A percentile compares a stretch with the other conserved stretches of the same genome.
Conservation (phyloP, 257 asterid genomes). For the Capsicum chinense region DNA sequence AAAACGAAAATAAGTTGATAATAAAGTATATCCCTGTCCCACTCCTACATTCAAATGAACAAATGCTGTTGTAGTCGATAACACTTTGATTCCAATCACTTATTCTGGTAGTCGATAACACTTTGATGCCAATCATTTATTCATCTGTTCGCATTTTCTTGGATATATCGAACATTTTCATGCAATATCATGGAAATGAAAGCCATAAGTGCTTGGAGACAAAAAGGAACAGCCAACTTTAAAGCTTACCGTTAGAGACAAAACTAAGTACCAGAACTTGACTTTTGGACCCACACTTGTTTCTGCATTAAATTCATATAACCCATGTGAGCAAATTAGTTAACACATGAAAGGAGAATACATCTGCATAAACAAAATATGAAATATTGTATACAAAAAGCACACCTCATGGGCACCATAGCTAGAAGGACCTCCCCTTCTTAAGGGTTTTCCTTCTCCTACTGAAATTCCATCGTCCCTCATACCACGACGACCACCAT, state of each 20-base stretch:
- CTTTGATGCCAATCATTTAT: slow-evolving; percentile 23
- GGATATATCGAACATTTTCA: neutral
- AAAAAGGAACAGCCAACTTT: slow-evolving; percentile 8
- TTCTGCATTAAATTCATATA: slow-evolving; percentile 58
- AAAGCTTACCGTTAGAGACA: slow-evolving; percentile 59
- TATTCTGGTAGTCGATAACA: slow-evolving; percentile 10
- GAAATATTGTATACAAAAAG: neutral
- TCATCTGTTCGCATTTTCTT: slow-evolving; percentile 8
- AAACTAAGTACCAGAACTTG: slow-evolving; percentile 75
- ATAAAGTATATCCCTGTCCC: neutral
- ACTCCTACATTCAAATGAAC: neutral
- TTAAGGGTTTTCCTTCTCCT: slow-evolving; percentile 65
- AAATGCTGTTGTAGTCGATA: neutral
- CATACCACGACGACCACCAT: slow-evolving; percentile 74
- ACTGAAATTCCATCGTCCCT: slow-evolving; percentile 59
- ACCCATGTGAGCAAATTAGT: slow-evolving; percentile 21
- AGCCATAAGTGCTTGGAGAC: neutral
- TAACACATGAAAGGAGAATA: neutral
- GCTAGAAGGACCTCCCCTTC: slow-evolving; percentile 70
- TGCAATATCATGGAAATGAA: neutral
- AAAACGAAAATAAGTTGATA: slow-evolving; percentile 10
- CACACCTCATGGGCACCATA: slow-evolving; percentile 73
- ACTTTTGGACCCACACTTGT: slow-evolving; percentile 97
- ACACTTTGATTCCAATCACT: neutral
- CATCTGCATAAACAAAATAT: neutral